Percentiles rank a stretch among this genome's conserved stretches.
Conservation (phyloP, 2,329 filamentous ascomycete species). For the Pseudogymnoascus sp. region DNA sequence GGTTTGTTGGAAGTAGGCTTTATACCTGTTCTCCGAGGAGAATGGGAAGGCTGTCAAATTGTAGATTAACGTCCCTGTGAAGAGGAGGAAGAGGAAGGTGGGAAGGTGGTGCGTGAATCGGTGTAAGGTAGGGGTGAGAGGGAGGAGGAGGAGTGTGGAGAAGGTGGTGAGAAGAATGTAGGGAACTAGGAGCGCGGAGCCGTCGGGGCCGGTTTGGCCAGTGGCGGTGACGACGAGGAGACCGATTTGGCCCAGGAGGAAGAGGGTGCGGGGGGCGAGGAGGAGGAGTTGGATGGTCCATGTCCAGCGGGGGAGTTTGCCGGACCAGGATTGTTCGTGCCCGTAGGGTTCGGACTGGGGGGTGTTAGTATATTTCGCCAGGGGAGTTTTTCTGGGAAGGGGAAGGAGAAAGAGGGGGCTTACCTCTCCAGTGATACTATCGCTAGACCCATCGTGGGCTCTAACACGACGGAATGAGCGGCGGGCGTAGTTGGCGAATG, state of each 20-base stretch:
- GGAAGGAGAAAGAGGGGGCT: not conserved
- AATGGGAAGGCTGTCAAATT: slow-evolving; percentile 87
- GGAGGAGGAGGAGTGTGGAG: slow-evolving; percentile 66
- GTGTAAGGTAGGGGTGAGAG: slow-evolving; percentile 78
- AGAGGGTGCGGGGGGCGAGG: slow-evolving; percentile 68
- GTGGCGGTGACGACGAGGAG: slow-evolving; percentile 66
- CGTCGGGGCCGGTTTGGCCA: slow-evolving; percentile 78
- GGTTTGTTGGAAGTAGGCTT: slow-evolving; percentile 79
- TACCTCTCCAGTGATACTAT: slow-evolving; percentile 22
- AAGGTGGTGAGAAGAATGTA: slow-evolving; percentile 65
- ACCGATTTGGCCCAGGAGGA: slow-evolving; percentile 69
- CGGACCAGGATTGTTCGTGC: slow-evolving; percentile 81
- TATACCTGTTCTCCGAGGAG: slow-evolving; percentile 69
- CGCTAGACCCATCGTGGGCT: slow-evolving; percentile 15
- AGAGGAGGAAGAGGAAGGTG: slow-evolving; percentile 65
- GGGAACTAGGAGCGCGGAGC: slow-evolving; percentile 62
- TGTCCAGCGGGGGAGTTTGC: slow-evolving; percentile 69
- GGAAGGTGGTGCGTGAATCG: slow-evolving; percentile 79
- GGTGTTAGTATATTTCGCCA: not conserved
- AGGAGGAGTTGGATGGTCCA: slow-evolving; percentile 85
- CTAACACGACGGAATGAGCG: slow-evolving; percentile 18
- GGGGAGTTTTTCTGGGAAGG: not conserved
- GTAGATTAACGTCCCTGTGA: slow-evolving; percentile 72
- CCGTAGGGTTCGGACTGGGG: slow-evolving; percentile 42
- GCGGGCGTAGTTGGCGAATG: slow-evolving; percentile 48